Evolutionary conservation across 139 green algal species (phyloP).

Genomic region (Ulvella scutata): DNA sequence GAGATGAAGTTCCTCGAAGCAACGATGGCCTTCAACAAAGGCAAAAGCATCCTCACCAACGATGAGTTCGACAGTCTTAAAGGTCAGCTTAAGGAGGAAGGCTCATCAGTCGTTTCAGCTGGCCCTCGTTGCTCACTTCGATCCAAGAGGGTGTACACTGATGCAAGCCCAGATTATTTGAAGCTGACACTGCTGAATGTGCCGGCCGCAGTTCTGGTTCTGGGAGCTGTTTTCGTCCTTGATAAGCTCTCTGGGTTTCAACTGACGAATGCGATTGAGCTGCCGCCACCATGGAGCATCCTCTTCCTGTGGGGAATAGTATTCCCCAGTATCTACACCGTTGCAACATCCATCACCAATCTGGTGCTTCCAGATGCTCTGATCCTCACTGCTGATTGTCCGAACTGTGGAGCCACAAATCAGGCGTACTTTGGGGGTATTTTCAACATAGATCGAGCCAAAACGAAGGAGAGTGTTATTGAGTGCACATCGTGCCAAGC

Average conservation of each 20-base stretch:
- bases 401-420: slow-evolving; percentile 55
- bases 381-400: slow-evolving; percentile 65
- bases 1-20: slow-evolving; percentile 82
- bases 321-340: slow-evolving; percentile 56
- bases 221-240: slow-evolving; percentile 55
- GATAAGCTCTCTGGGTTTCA: slow-evolving; percentile 77
- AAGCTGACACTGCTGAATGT: slow-evolving; percentile 73
- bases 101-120: slow-evolving; percentile 30
- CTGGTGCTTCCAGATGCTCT: slow-evolving; percentile 60
- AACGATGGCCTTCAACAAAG: slow-evolving; percentile 34
- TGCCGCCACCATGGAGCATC: slow-evolving; percentile 65
- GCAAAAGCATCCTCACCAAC: slow-evolving; percentile 63
- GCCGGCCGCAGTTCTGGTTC: slow-evolving; percentile 51
- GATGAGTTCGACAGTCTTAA: slow-evolving; percentile 73
- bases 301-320: slow-evolving; percentile 67
- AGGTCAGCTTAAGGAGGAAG: slow-evolving; percentile 31
- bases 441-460: slow-evolving; percentile 54
- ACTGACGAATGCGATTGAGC: slow-evolving; percentile 56
- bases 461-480: slow-evolving; percentile 36
- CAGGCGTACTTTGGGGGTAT: slow-evolving; percentile 77
- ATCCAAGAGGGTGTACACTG: slow-evolving; percentile 55
- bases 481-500: slow-evolving; percentile 56
- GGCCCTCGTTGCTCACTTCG: slow-evolving; percentile 62
- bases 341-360: slow-evolving; percentile 65
- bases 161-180: slow-evolving; percentile 55